Base-by-base conservation (phyloP, 768 basidiomycete genomes). In the Tricholoma matsutake region DNA sequence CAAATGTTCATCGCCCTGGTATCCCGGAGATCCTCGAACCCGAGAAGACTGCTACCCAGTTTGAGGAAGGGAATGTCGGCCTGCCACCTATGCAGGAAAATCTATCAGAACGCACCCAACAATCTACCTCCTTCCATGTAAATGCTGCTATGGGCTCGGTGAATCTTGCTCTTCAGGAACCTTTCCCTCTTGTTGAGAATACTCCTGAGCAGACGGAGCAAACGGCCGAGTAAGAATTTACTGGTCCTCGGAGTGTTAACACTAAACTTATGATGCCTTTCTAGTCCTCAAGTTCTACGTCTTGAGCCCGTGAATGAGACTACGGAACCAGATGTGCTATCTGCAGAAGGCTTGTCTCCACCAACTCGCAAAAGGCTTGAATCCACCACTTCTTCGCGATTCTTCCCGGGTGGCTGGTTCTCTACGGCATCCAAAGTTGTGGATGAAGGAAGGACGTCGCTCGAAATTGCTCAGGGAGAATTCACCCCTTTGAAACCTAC, bases 391-490 rank as follows among this genome's bases (percentile, higher is more conserved):
- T 84, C 84, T n/a, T 83, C 82, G 11, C 75, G 80, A 52, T 79
- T 81, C 72, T 82, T 85, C 78, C 83, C 83, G 8, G 84, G 84
- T 34, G 81, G 79, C 1, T 84, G 83, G 83, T 78, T 78, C 61
- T 75, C 76, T 9, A 64, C 71, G 20, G 67, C 77, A 18, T 69
- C 72, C 25, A 80, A 77, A 66, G 64, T 74, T 4, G 75, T 78
- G 1, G 68, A 72, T 39, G 76, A 80, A 65, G 78, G 75, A 49
- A 71, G 82, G 49, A 66, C 82, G 7, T 84, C 83, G 7, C 63
- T 84, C 39, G 83, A 84, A 58, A 72, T 76, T 56, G 83, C 82
- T 11, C 70, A 74, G 57, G 83, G 83, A 57, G 81, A 82, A 67
- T 83, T 85, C 58, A 70, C 69, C 29, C 61, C 73, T 25, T 64